Base-by-base conservation (phyloP, 2,329 filamentous ascomycete genomes). In the Colletotrichum cordylinicola region DNA sequence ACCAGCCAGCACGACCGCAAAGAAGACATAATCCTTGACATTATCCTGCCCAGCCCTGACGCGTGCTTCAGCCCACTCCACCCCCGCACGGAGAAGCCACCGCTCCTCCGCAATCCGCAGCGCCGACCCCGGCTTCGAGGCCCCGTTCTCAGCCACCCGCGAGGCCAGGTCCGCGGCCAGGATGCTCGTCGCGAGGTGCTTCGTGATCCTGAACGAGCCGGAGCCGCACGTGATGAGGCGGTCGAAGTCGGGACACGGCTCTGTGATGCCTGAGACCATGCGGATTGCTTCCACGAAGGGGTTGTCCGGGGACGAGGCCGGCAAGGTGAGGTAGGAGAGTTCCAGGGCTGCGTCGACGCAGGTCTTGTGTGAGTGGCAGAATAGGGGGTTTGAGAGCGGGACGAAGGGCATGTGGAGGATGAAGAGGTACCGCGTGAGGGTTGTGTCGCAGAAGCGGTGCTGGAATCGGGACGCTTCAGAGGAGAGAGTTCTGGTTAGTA, bases 381-480 rank as follows among this genome's bases (percentile, higher is more conserved):
- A 90, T 3, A 84, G 83, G 1, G 88, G 86, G 56, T 89, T 84
- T 2, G 84, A 81, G 13, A 85, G 83, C 9, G 81, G 79, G 29
- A 89, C 84, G 82, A 87, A 87, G 0, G 88, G 87, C 39, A 90
- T 87, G 77, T 93, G 91, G 0, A 93, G 85, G 0, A 87, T 85
- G 15, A 92, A 83, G 77, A 89, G 87, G 78, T 85, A 88, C 21
- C 86, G 86, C 62, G 88, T 85, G 5, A 87, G 81, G 66, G 86
- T 79, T 64, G 87, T 81, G 71, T 89, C 87, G 3, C 84, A 82
- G 8, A 87, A 74, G 5, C 84, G 83, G 15, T 86, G 78, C 71
- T 89, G 87, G 74, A 89, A 89, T 4, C 79, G 79, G 18, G 78
- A 81, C n/a, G 84, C 78, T 10, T 55, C n/a, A 58, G 78, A 2